phyloP scores from a whole-genome alignment of 2,329 filamentous ascomycete species.

The Fulvia fulva region DNA sequence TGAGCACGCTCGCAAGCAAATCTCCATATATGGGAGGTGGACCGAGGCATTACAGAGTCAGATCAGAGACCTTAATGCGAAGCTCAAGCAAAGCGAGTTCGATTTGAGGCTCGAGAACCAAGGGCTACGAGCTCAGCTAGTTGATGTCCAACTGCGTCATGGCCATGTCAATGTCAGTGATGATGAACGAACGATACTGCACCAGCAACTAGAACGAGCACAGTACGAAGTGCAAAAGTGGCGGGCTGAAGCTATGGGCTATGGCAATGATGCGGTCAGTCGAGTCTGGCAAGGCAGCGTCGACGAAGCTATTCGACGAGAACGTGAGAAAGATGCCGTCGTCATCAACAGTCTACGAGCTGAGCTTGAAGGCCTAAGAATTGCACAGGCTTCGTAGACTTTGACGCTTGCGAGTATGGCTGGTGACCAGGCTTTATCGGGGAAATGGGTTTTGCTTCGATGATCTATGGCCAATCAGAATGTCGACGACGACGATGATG shows the following conservation, averaged over 20 bases:
- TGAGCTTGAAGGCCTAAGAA: conserved; percentile 11
- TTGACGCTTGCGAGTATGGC: neutral
- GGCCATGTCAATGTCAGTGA: neutral
- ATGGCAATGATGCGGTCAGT: conserved; percentile 14
- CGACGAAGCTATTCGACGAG: conserved; percentile 22
- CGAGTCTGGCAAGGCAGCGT: conserved; percentile 20
- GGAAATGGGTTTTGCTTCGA: neutral
- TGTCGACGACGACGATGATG: neutral
- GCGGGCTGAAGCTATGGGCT: conserved; percentile 15
- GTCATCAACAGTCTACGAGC: conserved; percentile 14
- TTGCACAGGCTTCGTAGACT: neutral
- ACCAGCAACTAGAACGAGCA: conserved; percentile 17
- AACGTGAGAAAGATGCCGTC: conserved; percentile 21
- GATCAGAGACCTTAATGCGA: conserved; percentile 4
- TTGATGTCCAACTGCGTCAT: neutral
- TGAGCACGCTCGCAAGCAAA: conserved; percentile 2
- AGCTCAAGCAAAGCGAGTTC: conserved; percentile 3
- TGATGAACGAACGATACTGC: conserved; percentile 16
- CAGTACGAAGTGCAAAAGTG: conserved; percentile 12
- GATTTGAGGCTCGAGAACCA: conserved; percentile 4
- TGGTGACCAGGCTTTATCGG: neutral
- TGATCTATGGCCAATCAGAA: neutral
- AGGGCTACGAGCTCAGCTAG: neutral
- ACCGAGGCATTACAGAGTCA: conserved; percentile 13
- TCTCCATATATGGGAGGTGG: conserved; percentile 10